These are phyloP conservation scores for Emericellopsis atlantica DNA, from an alignment of 2,329 filamentous ascomycete species.

Conservation along the genomic window DNA sequence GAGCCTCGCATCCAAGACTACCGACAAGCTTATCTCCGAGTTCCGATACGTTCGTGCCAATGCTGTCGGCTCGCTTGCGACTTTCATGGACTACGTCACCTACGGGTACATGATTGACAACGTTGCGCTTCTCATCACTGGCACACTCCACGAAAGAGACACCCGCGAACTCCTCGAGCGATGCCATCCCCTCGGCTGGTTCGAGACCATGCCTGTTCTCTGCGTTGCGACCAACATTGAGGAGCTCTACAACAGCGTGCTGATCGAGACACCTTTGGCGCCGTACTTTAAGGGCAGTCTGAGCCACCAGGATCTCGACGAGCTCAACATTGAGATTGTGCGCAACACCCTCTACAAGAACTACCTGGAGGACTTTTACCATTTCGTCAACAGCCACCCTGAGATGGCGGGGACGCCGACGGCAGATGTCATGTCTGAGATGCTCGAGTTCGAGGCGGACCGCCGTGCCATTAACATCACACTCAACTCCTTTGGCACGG, in stretches of 20 bases:
- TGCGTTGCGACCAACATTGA: conserved; percentile 98
- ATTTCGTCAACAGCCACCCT: conserved; percentile 81
- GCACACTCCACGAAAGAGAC: conserved; percentile 92
- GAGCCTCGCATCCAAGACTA: conserved; percentile 84
- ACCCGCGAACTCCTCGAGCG: conserved; percentile 89
- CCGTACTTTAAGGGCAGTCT: conserved; percentile 96
- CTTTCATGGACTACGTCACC: conserved; percentile 96
- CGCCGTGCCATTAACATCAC: conserved; percentile 97
- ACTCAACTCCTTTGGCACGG: conserved; percentile 95
- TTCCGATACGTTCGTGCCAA: conserved; percentile 95
- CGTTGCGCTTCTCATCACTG: conserved; percentile 92
- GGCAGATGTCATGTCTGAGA: conserved; percentile 87
- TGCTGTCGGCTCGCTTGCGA: conserved; percentile 77
- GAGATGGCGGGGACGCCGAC: conserved; percentile 85
- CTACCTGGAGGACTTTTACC: conserved; percentile 94
- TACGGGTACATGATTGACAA: conserved; percentile 99
- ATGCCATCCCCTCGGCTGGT: conserved; percentile 96
- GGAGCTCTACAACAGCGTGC: conserved; percentile 94
- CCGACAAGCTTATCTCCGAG: conserved; percentile 94
- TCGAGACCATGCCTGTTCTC: conserved; percentile 96
- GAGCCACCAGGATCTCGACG: conserved; percentile 92
- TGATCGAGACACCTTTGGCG: conserved; percentile 92
- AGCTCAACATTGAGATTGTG: conserved; percentile 98
- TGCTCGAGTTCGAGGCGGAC: conserved; percentile 93
- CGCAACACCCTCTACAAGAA: conserved; percentile 99